Base-by-base conservation (phyloP, 495 filamentous ascomycete species). In the Xylaria flabelliformis region DNA sequence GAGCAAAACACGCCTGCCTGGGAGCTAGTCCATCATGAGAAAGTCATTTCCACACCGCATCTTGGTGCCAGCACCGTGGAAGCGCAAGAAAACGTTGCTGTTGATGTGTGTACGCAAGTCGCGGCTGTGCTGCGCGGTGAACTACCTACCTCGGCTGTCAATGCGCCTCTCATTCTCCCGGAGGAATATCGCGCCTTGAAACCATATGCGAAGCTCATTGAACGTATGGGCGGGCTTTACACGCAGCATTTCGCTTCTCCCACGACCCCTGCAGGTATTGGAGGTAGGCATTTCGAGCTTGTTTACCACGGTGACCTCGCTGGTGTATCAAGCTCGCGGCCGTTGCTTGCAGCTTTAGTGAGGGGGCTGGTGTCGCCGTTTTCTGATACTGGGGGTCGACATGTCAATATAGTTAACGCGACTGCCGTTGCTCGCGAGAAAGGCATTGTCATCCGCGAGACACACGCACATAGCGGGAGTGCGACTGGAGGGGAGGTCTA, bases 381-480 rank as follows among this genome's bases (percentile, higher is more conserved):
- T 75, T 86, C 84, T 66, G 86, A 86, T 69, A 77, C 82, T 0
- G 88, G 86, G 62, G 89, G 87, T 2, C 74, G 89, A 41, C 90
- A 91, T 71, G 88, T 93, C 73, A 93, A 92, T 81, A 91, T 93
- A 51, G 91, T 93, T 72, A 93, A 93, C 74, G 91, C 91, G 0
- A 87, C 88, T 26, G 82, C 92, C 66, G 84, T 93, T 21, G 89
- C 91, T 42, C 86, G 86, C 67, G 90, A 92, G 73, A 88, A 90
- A 65, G 91, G 91, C 12, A 89, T 93, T 70, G 83, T 88, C 41
- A 87, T 93, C 64, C 90, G 89, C 74, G 91, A 93, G 80, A 86
- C 84, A 34, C 86, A 88, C 62, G 82, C 81, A 13, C 77, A 71
- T 50, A 66, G 55, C 64, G 71, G 44, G 44, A 55, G 19, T 15